Evolutionary conservation across 1,139 yeast genomes (phyloP).

Genomic region (Arxiozyma heterogenica): DNA sequence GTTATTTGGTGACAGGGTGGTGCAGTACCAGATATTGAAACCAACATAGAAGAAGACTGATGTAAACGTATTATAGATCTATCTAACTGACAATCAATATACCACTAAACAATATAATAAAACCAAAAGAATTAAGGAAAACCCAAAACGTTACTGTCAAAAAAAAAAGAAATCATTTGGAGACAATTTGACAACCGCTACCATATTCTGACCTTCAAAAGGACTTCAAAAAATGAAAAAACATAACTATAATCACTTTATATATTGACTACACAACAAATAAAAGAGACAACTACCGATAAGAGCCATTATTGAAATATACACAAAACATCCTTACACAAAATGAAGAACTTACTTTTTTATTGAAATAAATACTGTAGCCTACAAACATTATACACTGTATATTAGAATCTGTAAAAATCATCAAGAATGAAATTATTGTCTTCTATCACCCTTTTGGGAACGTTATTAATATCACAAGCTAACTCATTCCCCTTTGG

Average conservation of each 20-base stretch:
- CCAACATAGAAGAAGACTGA: no score
- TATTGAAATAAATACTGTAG: background rate
- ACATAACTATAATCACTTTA: no score
- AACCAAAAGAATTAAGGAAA: background rate
- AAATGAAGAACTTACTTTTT: background rate
- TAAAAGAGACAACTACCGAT: background rate
- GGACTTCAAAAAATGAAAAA: no score
- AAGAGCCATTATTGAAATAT: background rate
- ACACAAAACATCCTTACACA: no score
- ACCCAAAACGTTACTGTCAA: background rate
- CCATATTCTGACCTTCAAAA: background rate
- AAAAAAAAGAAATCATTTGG: no score
- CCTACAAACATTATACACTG: background rate
- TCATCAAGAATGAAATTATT: background rate
- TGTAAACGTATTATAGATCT: background rate
- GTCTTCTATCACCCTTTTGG: background rate
- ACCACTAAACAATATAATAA: no score
- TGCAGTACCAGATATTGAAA: background rate
- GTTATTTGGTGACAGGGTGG: background rate
- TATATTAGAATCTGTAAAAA: no score
- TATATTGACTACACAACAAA: no score
- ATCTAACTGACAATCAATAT: no score
- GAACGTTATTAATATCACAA: background rate
- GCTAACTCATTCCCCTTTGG: slow-evolving; percentile 9
- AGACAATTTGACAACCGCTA: background rate